Evolutionary conservation across 805 yeast species (phyloP), one percentile per base, ranked within the genome.

Genomic region (Geotrichum ghanense): DNA sequence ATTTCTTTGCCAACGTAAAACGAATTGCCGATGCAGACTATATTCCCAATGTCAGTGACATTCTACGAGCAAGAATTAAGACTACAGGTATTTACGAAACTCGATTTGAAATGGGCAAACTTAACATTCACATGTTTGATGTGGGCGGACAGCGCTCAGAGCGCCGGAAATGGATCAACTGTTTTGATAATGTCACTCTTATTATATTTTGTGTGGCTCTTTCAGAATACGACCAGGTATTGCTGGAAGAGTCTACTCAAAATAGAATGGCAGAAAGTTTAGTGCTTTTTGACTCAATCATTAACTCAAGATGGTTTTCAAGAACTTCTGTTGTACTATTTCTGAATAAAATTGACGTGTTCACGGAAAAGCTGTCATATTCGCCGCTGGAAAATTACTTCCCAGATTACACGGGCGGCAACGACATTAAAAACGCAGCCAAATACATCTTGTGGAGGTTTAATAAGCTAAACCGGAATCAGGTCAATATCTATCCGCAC

Each of bases 81-180:
- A 89, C 97, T 0, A 83, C 95, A 1, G 96, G 97, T 64, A 85
- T 89, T 20, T 85, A 81, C 56, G 96, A 88, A 61, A 79, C 86
- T 49, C 72, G 75, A 48, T 84, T 89, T 57, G 79, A 78, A 50
- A 74, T 88, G 76, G 87, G 83, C 41, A 79, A 78, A 22, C 61
- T 80, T 37, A 73, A 74, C 55, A 66, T 81, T 44, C 84, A 79
- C 56, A 70, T 82, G 55, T 79, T 70, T 58, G 97, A 89, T 63
- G 96, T 89, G 43, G 97, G 97, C 52, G 97, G 97, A 1, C 98
- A 92, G 65, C 72, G 98, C 56, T 79, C 94, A 2, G 98, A 92
- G 68, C 79, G 98, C 46, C 85, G 84, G 59, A 90, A 92, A 64
- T 92, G 98, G 98, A 88, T 92, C 51, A 94, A 92, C 65, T 86